Evolutionary conservation across 2,329 filamentous ascomycete genomes (phyloP), one percentile per base, ranked within the genome.

Genomic region (Nothopassalora personata): DNA sequence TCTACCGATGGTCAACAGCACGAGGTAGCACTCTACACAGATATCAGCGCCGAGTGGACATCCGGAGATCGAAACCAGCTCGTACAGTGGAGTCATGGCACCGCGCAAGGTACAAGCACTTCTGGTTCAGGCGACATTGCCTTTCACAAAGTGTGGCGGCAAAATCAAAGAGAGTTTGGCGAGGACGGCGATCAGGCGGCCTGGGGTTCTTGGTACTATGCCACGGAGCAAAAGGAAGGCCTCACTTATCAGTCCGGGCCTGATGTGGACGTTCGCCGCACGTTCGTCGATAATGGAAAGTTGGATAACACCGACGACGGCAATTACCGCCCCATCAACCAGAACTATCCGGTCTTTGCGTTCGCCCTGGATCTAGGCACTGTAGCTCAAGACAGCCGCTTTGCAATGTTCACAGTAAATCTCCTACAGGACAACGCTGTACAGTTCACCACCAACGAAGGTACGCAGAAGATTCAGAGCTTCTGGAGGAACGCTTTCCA

Each of bases 21-120:
- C 70, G 74, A 82, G 47, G 85, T 91, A 1, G 83, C 90, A 67
- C 68, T 91, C 4, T 91, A 92, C 69, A 80, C 86, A 27, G 89
- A 91, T 68, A 85, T 90, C 43, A 70, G 80, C 71, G 39, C 30
- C 5, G 88, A 92, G 79, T 91, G 86, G 84, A 81, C 84, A 3
- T 86, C 86, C 13, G 86, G 87, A 23, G 82, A 91, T 67, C 73
- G 75, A 6, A 73, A 65, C 28, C 75, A 81, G 4, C 69, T 80
- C 39, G 81, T 86, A 45, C 72, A 86, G 65, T 91, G 88, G 88
- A 80, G 85, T 50, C 82, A 82, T 60, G 80, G 71, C 11, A 70
- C 64, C 5, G 66, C 66, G 31, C 66, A 68, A n/a, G 62, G 52
- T 63, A 64, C 45, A 55, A 59, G 60, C 27, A 30, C 51, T 30